These are phyloP conservation scores for Persicaria tinctoria DNA, from an alignment of 148 eudicot species.

Conservation along the genomic window DNA sequence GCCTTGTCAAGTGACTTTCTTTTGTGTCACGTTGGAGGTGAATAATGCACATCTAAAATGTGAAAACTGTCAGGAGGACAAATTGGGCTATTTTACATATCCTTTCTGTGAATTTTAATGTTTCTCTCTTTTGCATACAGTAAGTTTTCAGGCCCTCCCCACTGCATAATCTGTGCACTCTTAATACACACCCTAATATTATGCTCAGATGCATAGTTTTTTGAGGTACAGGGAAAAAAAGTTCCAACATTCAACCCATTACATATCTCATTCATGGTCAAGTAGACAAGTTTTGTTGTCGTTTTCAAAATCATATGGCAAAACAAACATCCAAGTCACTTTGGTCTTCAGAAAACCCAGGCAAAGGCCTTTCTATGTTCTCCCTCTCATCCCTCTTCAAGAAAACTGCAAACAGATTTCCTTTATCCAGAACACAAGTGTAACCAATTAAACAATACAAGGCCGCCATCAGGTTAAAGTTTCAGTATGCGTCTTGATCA, in stretches of 20 bases:
- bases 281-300: background rate
- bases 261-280: background rate
- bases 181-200: background rate
- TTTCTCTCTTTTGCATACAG: background rate
- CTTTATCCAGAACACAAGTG: too few species aligned
- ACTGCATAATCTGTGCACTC: background rate
- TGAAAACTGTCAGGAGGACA: background rate
- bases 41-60: background rate
- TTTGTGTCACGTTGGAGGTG: background rate
- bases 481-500: slow-evolving; percentile 16
- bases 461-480: background rate
- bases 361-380: background rate
- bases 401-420: background rate
- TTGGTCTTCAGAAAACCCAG: background rate
- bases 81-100: background rate
- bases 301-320: background rate
- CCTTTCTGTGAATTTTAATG: background rate
- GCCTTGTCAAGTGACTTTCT: slow-evolving; percentile 8
- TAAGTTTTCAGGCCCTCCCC: background rate
- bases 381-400: background rate
- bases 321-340: background rate
- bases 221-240: background rate
- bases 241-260: background rate
- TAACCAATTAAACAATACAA: too few species aligned
- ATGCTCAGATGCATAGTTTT: background rate